Evolutionary conservation across 2,329 filamentous ascomycete species (phyloP).

Genomic region (Fusarium globosum): DNA sequence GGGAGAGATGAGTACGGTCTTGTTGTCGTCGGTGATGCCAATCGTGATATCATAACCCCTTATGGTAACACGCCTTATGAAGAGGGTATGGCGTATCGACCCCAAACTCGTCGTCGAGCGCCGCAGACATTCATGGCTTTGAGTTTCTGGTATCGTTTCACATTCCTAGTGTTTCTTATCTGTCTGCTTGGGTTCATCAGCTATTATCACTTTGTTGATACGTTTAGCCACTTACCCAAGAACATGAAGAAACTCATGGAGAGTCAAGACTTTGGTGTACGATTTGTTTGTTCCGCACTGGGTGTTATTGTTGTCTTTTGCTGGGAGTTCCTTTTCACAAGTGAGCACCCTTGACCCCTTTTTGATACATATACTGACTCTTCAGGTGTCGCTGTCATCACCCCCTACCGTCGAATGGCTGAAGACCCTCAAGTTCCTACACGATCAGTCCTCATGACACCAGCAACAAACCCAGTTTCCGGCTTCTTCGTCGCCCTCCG

Average conservation of each 20-base stretch:
- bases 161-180: conserved; percentile 48
- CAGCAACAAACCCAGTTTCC: conserved; percentile 57
- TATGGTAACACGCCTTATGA: conserved; percentile 25
- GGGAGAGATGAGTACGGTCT: conserved; percentile 35
- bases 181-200: conserved; percentile 51
- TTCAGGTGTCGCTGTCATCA: conserved; percentile 54
- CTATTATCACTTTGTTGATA: conserved; percentile 52
- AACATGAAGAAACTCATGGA: conserved; percentile 52
- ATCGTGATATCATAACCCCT: not conserved
- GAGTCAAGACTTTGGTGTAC: conserved; percentile 55
- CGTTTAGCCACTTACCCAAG: conserved; percentile 32
- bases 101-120: conserved; percentile 11
- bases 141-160: conserved; percentile 49
- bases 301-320: conserved; percentile 56
- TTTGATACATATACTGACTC: not conserved
- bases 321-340: conserved; percentile 57
- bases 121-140: conserved; percentile 51
- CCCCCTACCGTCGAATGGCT: conserved; percentile 56
- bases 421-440: conserved; percentile 46
- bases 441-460: conserved; percentile 54
- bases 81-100: conserved; percentile 13
- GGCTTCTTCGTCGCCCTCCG: conserved; percentile 48
- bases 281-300: conserved; percentile 55
- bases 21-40: conserved; percentile 8
- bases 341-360: conserved; percentile 24